Conservation (phyloP, 2,329 filamentous ascomycete genomes). For the Sporothrix luriei region DNA sequence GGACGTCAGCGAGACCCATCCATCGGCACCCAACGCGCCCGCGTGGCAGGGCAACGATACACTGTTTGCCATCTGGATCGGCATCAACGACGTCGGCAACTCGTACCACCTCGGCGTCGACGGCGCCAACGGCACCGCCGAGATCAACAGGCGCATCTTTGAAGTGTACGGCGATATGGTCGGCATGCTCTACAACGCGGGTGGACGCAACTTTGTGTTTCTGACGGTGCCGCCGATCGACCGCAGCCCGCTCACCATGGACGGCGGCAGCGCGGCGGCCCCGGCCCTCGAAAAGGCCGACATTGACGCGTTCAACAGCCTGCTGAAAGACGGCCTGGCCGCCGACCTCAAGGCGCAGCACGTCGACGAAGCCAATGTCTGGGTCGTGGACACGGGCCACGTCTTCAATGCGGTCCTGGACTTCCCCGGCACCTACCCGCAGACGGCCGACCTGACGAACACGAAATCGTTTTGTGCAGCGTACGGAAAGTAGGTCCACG, state of each 20-base stretch:
- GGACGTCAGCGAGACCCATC: conserved; percentile 31
- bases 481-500: conserved; percentile 54
- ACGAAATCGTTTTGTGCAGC: conserved; percentile 57
- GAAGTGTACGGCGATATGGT: conserved; percentile 48
- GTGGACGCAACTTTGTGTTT: conserved; percentile 61
- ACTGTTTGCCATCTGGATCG: conserved; percentile 56
- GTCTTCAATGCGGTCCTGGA: conserved; percentile 50
- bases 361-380: conserved; percentile 29
- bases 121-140: conserved; percentile 49
- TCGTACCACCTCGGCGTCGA: conserved; percentile 44
- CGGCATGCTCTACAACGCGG: conserved; percentile 53
- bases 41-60: conserved; percentile 50
- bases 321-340: not conserved
- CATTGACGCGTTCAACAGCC: conserved; percentile 33
- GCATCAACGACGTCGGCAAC: conserved; percentile 58
- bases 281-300: conserved; percentile 39
- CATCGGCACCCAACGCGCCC: conserved; percentile 38
- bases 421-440: conserved; percentile 46
- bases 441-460: conserved; percentile 58
- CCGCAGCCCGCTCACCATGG: conserved; percentile 45
- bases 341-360: conserved; percentile 27
- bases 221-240: conserved; percentile 60
- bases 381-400: conserved; percentile 47
- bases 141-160: conserved; percentile 48
- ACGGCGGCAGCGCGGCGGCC: conserved; percentile 35